Percentiles rank a stretch among this genome's conserved stretches.
Conservation (phyloP, 2,329 filamentous ascomycete species). For the Sodiomyces alkalinus region DNA sequence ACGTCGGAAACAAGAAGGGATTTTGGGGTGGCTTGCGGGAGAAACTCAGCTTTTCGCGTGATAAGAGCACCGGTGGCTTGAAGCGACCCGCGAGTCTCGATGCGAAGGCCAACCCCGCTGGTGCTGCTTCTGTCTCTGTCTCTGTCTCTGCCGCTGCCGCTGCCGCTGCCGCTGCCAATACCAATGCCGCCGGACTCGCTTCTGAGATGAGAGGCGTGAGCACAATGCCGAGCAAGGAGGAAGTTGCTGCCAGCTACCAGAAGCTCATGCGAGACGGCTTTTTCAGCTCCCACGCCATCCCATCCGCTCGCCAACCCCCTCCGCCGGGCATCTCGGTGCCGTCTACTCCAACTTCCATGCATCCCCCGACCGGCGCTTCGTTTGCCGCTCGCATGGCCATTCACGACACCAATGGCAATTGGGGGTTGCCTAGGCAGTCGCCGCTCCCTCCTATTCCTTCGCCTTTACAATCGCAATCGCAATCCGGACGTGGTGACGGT, state of each 20-base stretch:
- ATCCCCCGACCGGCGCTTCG: constrained; percentile 3
- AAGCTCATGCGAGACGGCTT: constrained; percentile 41
- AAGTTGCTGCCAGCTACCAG: constrained; percentile 41
- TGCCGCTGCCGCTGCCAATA: no score
- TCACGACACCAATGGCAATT: constrained; percentile 3
- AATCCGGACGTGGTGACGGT: no score
- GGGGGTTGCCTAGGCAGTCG: no score
- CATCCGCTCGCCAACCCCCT: constrained; percentile 34
- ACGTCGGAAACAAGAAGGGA: constrained; percentile 9
- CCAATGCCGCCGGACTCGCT: constrained; percentile 2
- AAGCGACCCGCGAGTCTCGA: constrained; percentile 9
- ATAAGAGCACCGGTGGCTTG: constrained; percentile 3
- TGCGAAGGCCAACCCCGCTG: constrained; percentile 7
- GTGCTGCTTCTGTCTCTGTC: constrained; percentile 3
- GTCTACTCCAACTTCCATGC: constrained; percentile 5
- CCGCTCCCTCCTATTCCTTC: constrained; percentile 8
- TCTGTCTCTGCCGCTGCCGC: background rate
- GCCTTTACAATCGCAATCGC: no score
- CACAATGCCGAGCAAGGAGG: constrained; percentile 25
- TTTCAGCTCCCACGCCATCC: constrained; percentile 42
- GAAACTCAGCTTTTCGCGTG: constrained; percentile 11
- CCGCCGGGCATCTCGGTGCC: constrained; percentile 5
- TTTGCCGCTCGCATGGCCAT: constrained; percentile 6
- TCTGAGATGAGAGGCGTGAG: constrained; percentile 9
- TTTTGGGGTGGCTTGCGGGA: constrained; percentile 16